Evolutionary conservation across 202 grass and related monocot genomes (phyloP).

Genomic region (Zizania palustris): DNA sequence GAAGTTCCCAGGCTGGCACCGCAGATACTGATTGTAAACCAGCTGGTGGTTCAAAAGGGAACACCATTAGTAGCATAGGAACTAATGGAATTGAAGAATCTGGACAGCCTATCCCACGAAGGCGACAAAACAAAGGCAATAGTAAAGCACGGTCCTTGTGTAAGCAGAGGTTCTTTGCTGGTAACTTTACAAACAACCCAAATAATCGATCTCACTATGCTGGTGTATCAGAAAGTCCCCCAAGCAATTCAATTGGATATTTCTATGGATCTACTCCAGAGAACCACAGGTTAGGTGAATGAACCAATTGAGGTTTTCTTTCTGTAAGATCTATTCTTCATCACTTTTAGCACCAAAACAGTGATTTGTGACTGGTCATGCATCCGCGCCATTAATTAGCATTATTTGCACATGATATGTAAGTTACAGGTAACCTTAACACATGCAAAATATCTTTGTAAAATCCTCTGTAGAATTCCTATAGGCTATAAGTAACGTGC

Average conservation of each 20-base stretch:
- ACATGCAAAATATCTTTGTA: no score
- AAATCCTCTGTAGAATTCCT: no score
- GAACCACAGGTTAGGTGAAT: constrained; percentile 64
- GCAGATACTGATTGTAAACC: constrained; percentile 55
- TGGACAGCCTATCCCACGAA: constrained; percentile 70
- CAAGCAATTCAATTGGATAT: constrained; percentile 91
- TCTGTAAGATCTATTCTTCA: no score
- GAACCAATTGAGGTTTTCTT: no score
- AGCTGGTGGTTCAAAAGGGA: constrained; percentile 57
- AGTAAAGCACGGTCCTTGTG: constrained; percentile 58
- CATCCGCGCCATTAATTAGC: neutral
- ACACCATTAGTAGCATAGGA: constrained; percentile 37
- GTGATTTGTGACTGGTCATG: neutral
- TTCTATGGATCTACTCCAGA: constrained; percentile 97
- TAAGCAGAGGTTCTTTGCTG: constrained; percentile 86
- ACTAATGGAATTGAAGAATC: constrained; percentile 59
- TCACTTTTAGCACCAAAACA: no score
- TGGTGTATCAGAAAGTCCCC: constrained; percentile 82
- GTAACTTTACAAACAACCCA: constrained; percentile 63
- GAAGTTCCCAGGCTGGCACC: constrained; percentile 45
- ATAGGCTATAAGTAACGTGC: neutral
- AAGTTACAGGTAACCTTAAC: neutral
- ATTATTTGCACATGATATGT: neutral
- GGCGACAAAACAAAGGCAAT: constrained; percentile 71
- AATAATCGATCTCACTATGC: constrained; percentile 57